These are phyloP conservation scores for Aspergillus viridinutans DNA, from an alignment of 2,329 filamentous ascomycete species.

Conservation along the genomic window DNA sequence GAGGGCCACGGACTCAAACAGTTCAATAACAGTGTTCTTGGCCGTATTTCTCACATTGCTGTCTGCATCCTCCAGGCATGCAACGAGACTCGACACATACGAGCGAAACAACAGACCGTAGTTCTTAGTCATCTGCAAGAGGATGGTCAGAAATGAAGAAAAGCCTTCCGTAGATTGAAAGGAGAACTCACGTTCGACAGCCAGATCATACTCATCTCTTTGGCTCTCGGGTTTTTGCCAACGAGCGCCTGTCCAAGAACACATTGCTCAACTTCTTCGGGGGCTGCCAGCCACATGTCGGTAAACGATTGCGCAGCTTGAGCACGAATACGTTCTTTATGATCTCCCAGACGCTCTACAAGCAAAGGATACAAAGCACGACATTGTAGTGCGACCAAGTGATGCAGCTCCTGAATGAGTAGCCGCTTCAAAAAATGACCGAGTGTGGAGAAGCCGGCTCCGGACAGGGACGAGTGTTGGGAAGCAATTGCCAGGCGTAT, in stretches of 20 bases:
- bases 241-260: conserved; percentile 74
- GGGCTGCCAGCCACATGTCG: conserved; percentile 69
- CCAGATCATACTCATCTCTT: conserved; percentile 83
- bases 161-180: conserved; percentile 1
- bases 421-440: conserved; percentile 84
- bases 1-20: conserved; percentile 63
- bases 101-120: conserved; percentile 73
- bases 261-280: conserved; percentile 71
- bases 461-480: conserved; percentile 71
- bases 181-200: conserved; percentile 61
- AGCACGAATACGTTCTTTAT: conserved; percentile 76
- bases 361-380: conserved; percentile 69
- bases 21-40: conserved; percentile 76
- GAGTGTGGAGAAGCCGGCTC: conserved; percentile 81
- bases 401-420: conserved; percentile 75
- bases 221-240: conserved; percentile 77
- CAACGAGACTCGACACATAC: conserved; percentile 79
- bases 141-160: conserved; percentile 5
- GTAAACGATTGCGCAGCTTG: conserved; percentile 71
- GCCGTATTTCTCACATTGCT: conserved; percentile 80
- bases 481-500: conserved; percentile 70
- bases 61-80: conserved; percentile 85
- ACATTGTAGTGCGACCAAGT: conserved; percentile 64
- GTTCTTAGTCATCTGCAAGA: conserved; percentile 69
- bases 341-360: conserved; percentile 80